These are phyloP conservation scores for Myotisia sp. DNA, from an alignment of 2,329 filamentous ascomycete species.

Conservation along the genomic window DNA sequence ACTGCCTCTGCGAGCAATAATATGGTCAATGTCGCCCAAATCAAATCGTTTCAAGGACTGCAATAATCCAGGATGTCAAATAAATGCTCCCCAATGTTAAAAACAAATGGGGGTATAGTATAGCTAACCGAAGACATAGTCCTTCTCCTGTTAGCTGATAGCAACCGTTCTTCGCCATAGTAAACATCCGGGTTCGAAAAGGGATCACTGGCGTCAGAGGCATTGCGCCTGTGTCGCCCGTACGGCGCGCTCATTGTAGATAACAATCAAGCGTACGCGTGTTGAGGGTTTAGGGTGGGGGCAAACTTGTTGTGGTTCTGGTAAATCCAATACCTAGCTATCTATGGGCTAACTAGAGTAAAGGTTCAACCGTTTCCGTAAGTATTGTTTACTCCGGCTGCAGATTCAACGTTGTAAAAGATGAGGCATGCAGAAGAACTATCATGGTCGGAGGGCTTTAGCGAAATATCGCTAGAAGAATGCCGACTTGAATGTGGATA, in stretches of 20 bases:
- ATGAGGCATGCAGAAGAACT: no score
- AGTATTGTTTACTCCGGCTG: no score
- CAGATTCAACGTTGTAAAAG: no score
- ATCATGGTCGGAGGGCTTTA: no score
- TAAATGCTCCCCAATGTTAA: constrained; percentile 7
- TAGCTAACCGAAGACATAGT: constrained; percentile 10
- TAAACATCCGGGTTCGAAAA: constrained; percentile 45
- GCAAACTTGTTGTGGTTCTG: no score
- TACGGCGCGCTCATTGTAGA: constrained; percentile 10
- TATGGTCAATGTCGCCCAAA: constrained; percentile 22
- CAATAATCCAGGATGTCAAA: constrained; percentile 4
- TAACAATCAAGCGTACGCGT: no score
- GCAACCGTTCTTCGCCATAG: constrained; percentile 40
- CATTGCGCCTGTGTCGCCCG: constrained; percentile 15
- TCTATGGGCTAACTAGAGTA: no score
- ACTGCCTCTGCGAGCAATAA: constrained; percentile 30
- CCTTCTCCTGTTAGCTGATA: constrained; percentile 11
- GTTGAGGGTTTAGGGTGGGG: no score
- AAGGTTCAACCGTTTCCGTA: no score
- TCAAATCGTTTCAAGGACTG: constrained; percentile 27
- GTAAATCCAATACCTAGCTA: no score
- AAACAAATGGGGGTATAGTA: background rate
- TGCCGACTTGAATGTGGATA: no score
- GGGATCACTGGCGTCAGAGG: constrained; percentile 39
- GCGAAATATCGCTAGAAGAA: no score